These are phyloP conservation scores for Lathyrus aphaca DNA, from an alignment of 306 rosid species.

Conservation along the genomic window DNA sequence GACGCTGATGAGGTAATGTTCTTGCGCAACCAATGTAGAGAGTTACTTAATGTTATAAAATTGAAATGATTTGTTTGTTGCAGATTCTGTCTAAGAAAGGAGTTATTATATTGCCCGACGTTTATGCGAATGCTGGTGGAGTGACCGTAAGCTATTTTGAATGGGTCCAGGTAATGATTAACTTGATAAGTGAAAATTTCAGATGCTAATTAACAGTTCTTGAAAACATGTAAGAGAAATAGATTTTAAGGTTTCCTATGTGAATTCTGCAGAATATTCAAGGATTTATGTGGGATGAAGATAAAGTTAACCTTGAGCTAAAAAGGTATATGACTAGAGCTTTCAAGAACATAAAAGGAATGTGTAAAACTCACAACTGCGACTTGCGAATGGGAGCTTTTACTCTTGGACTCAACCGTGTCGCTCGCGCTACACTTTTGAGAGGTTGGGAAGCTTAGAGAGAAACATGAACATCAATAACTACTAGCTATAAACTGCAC, in stretches of 20 bases:
- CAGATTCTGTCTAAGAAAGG: constrained; percentile 65
- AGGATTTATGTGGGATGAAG: constrained; percentile 81
- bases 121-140: constrained; percentile 70
- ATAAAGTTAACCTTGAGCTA: constrained; percentile 59
- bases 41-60: background rate
- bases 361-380: constrained; percentile 63
- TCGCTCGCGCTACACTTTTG: constrained; percentile 64
- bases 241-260: background rate
- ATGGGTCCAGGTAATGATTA: constrained; percentile 68
- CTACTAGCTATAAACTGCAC: background rate
- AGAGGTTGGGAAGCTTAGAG: constrained; percentile 73
- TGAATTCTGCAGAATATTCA: constrained; percentile 62
- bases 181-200: background rate
- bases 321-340: constrained; percentile 61
- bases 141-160: constrained; percentile 78
- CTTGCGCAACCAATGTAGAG: background rate
- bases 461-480: background rate
- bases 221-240: background rate
- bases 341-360: constrained; percentile 57
- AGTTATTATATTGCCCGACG: constrained; percentile 61
- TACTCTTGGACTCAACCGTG: constrained; percentile 65
- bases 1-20: constrained; percentile 66
- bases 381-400: constrained; percentile 75
- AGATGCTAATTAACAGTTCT: background rate
- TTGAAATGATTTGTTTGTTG: constrained; percentile 8